Base-by-base conservation (phyloP, 2,329 filamentous ascomycete species). In the Microdochium paspali region DNA sequence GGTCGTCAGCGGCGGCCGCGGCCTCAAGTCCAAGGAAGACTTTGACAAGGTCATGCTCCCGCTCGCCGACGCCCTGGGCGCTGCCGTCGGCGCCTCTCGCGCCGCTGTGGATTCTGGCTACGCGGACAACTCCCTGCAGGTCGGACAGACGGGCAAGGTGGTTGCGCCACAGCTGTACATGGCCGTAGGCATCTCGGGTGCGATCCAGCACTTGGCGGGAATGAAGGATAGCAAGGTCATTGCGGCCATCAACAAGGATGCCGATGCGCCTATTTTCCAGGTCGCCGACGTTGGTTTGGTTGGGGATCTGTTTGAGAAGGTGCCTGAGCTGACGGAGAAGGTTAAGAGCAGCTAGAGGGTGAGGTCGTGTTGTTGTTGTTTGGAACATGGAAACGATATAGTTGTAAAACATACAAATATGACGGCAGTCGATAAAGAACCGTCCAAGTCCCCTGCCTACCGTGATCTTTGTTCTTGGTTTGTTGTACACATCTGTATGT, bases 171-270 rank as follows among this genome's bases (percentile, higher is more conserved):
- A 98, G 67, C 73, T 98, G 51, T 98, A 98, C 65, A 77, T 98
- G 56, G 94, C 90, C 47, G 90, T 91, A 12, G 93, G 93, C 61
- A 97, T 98, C 58, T 95, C 89, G 9, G 93, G 93, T 47, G 93
- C 93, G 21, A 98, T 98, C 58, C 93, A 98, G 71, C 93, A 98
- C 74, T 69, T 98, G 69, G 93, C 93, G 26, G 93, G 93, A 63
- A 98, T 98, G 93, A 98, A 98, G 79, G 93, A 98, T 64, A 96
- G 90, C 74, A 98, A 98, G 74, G 93, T 98, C 50, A 98, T 98
- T 71, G 93, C 91, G 21, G 89, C 89, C 13, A 97, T 98, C 63
- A 98, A 98, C 77, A 98, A 98, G 74, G 93, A 98, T 62, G 74
- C 83, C 4, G 93, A 98, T 67, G 93, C 93, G 49, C 93, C 93